Base-by-base conservation (phyloP, 345 rosid species). In the Hibiscus trionum region DNA sequence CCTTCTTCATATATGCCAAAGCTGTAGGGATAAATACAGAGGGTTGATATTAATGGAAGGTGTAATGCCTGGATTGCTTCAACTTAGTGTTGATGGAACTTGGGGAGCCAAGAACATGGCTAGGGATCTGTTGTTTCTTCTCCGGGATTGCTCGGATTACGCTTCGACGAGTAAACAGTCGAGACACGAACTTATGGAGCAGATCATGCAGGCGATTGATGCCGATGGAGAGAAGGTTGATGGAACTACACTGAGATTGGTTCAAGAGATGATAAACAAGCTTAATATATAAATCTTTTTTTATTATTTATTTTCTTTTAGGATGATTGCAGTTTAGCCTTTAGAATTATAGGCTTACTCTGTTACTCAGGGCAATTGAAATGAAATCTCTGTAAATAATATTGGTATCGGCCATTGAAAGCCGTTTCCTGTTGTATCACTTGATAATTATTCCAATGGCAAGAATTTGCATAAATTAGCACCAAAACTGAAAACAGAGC, bases 241-340 rank as follows among this genome's bases (percentile, higher is more conserved):
- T 0, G 89, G 77, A n/a, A 66, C 84, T 14, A 76, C 88, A 66
- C 77, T 90, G 77, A 82, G 77, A 39, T 55, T 88, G 72, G 88
- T 90, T 7, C 93, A 93, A 83, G 91, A 89, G 73, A 87, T 89
- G 93, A 82, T 91, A 46, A 90, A 91, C 11, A 93, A 84, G 80
- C 89, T 89, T 62, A 85, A 64, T 66, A 86, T 86, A n/a, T 82
- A 72, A 42, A 72, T 7, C 0, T 26, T 55, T 29, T 19, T 61
- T 64, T 60, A 3, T 53, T 53, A 16, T n/a, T 53, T 53, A 53
- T 53, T 7, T n/a, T 33, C 2, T 2, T n/a, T 56, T 55, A 61
- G 69, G n/a, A 47, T 46, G 19, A 49, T 4, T 27, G 8, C 12
- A 63, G 11, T 56, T 56, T 52, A 29, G 53, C 24, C 64, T 59